These are phyloP conservation scores for Pyrenula aspistea DNA, from an alignment of 495 filamentous ascomycete genomes.

Conservation along the genomic window DNA sequence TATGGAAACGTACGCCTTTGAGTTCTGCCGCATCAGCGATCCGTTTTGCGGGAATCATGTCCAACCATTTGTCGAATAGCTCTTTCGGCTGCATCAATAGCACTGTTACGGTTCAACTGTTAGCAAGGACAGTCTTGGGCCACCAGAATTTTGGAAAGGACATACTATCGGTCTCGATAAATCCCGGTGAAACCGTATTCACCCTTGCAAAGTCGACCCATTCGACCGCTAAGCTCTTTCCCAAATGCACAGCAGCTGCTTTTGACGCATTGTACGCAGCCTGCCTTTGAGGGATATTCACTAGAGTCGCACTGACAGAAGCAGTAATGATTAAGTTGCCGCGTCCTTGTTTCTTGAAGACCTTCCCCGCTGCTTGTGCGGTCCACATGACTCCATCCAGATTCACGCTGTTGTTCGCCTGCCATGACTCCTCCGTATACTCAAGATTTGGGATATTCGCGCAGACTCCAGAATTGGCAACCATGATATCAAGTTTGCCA, in stretches of 20 bases:
- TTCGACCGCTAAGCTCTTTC: conserved; percentile 19
- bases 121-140: not conserved
- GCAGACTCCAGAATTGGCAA: conserved; percentile 62
- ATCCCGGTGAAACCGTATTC: conserved; percentile 30
- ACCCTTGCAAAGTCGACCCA: conserved; percentile 25
- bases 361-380: conserved; percentile 27
- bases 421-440: conserved; percentile 20
- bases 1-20: conserved; percentile 16
- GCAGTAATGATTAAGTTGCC: conserved; percentile 32
- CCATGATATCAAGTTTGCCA: conserved; percentile 60
- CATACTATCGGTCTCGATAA: conserved; percentile 25
- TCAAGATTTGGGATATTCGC: conserved; percentile 27
- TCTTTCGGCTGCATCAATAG: conserved; percentile 11
- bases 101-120: conserved; percentile 3
- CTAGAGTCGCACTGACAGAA: conserved; percentile 27
- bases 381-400: conserved; percentile 34
- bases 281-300: conserved; percentile 34
- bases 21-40: conserved; percentile 19
- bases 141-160: not conserved
- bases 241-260: conserved; percentile 22
- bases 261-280: conserved; percentile 28
- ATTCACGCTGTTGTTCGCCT: conserved; percentile 32
- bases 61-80: conserved; percentile 12
- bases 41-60: conserved; percentile 16
- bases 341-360: conserved; percentile 26